Percentiles rank a stretch among this genome's conserved stretches.
These are phyloP conservation scores for Trichoderma sp. DNA, from an alignment of 2,329 filamentous ascomycete species.

Conservation along the genomic window DNA sequence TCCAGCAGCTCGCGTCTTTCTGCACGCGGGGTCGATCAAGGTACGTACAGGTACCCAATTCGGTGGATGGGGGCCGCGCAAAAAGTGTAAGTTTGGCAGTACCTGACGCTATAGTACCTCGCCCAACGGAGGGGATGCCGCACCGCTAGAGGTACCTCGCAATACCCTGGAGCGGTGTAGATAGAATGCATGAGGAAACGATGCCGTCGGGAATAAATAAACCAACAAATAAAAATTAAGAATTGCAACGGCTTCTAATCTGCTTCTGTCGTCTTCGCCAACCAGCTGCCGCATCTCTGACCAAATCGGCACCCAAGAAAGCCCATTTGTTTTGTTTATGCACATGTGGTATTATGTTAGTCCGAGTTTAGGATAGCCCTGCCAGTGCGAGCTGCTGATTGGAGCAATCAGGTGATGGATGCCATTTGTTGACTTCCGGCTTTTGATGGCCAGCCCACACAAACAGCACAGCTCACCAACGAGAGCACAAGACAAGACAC, in stretches of 20 bases:
- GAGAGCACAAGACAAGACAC: not conserved
- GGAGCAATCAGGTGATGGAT: conserved; percentile 15
- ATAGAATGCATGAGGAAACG: not conserved
- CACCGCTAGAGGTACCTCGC: not conserved
- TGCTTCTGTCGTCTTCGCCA: not conserved
- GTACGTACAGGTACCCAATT: not conserved
- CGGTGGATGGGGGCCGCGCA: not conserved
- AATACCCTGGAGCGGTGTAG: not conserved
- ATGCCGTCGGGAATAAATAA: not conserved
- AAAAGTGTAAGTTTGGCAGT: conserved; percentile 14
- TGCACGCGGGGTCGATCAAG: conserved; percentile 1
- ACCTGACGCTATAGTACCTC: not conserved
- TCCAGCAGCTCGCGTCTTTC: not conserved
- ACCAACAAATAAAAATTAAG: not conserved
- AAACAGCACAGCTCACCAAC: not conserved
- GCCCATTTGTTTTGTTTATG: not conserved
- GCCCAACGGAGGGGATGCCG: not conserved
- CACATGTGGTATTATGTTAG: not conserved
- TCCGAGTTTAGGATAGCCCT: not conserved
- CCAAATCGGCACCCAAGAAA: not conserved
- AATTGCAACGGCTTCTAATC: not conserved
- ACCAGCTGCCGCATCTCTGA: not conserved
- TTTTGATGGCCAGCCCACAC: conserved; percentile 12
- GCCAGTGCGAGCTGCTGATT: conserved; percentile 13
- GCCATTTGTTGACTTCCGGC: conserved; percentile 13